These are phyloP conservation scores for Paraphaeosphaeria minitans DNA, from an alignment of 2,329 filamentous ascomycete species.

Conservation along the genomic window DNA sequence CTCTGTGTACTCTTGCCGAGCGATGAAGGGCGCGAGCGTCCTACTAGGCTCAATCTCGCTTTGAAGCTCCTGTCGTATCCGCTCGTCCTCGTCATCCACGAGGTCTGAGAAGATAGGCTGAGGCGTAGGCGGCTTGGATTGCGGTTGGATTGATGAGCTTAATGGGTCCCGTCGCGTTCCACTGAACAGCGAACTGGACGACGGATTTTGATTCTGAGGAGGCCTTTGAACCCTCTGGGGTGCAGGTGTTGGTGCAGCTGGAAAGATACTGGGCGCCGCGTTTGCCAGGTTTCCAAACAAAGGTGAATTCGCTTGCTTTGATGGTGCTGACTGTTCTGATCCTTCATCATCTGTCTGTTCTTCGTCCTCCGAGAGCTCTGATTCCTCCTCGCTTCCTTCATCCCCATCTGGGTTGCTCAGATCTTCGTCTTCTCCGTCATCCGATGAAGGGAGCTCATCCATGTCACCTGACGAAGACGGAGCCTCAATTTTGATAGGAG, in stretches of 20 bases:
- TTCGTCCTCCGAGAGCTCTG: constrained; percentile 39
- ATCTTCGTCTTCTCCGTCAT: constrained; percentile 42
- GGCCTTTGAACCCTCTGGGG: constrained; percentile 21
- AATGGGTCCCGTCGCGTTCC: constrained; percentile 35
- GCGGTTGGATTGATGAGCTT: constrained; percentile 35
- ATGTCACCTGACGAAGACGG: constrained; percentile 36
- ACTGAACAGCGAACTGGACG: constrained; percentile 54
- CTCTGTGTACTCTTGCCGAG: constrained; percentile 54
- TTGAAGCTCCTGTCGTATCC: constrained; percentile 66
- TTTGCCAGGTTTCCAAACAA: constrained; percentile 31
- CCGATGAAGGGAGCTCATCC: constrained; percentile 32
- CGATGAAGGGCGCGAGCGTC: constrained; percentile 70
- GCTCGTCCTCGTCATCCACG: constrained; percentile 67
- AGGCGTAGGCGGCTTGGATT: constrained; percentile 44
- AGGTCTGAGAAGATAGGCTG: constrained; percentile 45
- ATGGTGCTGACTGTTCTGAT: constrained; percentile 46
- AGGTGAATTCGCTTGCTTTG: constrained; percentile 20
- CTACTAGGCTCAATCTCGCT: constrained; percentile 66
- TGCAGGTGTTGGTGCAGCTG: constrained; percentile 42
- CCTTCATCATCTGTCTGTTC: constrained; percentile 47
- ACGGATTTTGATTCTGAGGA: constrained; percentile 22
- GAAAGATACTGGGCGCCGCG: constrained; percentile 31
- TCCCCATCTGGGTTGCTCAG: constrained; percentile 45
- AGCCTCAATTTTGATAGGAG: constrained; percentile 51
- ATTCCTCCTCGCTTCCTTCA: constrained; percentile 24